These are phyloP conservation scores for Chiua sp. DNA, from an alignment of 1,284 basidiomycete species.

Conservation along the genomic window DNA sequence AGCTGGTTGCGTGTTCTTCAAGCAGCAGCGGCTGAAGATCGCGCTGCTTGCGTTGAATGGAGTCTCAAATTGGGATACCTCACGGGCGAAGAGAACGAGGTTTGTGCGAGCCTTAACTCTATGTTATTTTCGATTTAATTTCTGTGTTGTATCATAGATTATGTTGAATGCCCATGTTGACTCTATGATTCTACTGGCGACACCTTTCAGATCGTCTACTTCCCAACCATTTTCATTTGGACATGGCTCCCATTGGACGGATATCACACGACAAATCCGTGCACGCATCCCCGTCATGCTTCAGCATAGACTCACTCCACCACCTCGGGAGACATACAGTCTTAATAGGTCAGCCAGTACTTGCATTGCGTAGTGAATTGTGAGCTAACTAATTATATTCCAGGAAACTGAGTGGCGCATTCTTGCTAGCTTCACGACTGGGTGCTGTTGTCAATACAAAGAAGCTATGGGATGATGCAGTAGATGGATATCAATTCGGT, in stretches of 20 bases:
- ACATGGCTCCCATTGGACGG: slow-evolving; percentile 63
- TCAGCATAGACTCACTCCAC: slow-evolving; percentile 87
- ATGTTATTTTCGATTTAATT: neutral
- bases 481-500: slow-evolving; percentile 35
- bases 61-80: slow-evolving; percentile 88
- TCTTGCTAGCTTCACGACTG: slow-evolving; percentile 88
- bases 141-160: slow-evolving; percentile 46
- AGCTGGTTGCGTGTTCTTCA: slow-evolving; percentile 83
- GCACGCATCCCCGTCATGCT: slow-evolving; percentile 93
- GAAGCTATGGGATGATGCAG: slow-evolving; percentile 74
- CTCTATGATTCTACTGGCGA: slow-evolving; percentile 84
- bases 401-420: slow-evolving; percentile 92
- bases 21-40: slow-evolving; percentile 78
- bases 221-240: slow-evolving; percentile 78
- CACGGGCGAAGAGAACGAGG: slow-evolving; percentile 87
- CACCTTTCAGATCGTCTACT: slow-evolving; percentile 73
- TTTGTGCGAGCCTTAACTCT: slow-evolving; percentile 31
- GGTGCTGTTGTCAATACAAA: slow-evolving; percentile 76
- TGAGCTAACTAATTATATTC: neutral
- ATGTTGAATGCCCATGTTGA: slow-evolving; percentile 92
- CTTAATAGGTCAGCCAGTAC: slow-evolving; percentile 71
- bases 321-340: slow-evolving; percentile 94
- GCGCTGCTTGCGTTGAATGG: slow-evolving; percentile 72
- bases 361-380: neutral
- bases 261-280: slow-evolving; percentile 78